A percentile compares a stretch with the other conserved stretches of the same genome.
Evolutionary conservation across 495 filamentous ascomycete genomes (phyloP).

Genomic region (Lasiosphaeris hirsuta): DNA sequence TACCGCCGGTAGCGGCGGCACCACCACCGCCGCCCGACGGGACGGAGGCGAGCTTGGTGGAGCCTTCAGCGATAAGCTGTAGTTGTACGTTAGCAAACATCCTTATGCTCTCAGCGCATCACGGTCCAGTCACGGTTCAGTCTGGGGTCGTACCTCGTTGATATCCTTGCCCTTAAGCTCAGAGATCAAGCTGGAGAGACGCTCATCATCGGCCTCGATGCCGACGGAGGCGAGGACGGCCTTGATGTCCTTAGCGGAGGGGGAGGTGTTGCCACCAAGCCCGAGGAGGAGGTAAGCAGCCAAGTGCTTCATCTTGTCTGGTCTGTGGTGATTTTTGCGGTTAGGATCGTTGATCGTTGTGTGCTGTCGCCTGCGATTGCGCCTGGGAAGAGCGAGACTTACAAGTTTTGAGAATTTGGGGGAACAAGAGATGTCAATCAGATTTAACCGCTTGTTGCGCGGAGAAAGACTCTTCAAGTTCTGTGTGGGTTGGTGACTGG

Average conservation of each 20-base stretch:
- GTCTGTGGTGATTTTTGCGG: constrained; percentile 4
- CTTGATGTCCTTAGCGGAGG: constrained; percentile 86
- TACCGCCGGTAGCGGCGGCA: constrained; percentile 63
- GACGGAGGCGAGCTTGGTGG: constrained; percentile 93
- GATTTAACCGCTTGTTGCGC: constrained; percentile 53
- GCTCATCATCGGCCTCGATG: constrained; percentile 88
- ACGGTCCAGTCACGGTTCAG: background rate
- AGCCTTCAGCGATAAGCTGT: constrained; percentile 89
- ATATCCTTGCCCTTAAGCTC: constrained; percentile 98
- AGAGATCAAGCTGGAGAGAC: constrained; percentile 75
- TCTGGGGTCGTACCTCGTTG: constrained; percentile 65
- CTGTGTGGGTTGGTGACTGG: constrained; percentile 27
- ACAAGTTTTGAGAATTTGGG: constrained; percentile 24
- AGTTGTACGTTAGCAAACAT: constrained; percentile 26
- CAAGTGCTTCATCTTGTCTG: constrained; percentile 95
- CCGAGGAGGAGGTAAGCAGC: constrained; percentile 96
- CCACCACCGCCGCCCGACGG: constrained; percentile 83
- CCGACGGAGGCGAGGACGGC: constrained; percentile 88
- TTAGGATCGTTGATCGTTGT: constrained; percentile 10
- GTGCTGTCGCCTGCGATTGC: background rate
- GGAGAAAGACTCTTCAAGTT: constrained; percentile 58
- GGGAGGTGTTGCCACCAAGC: constrained; percentile 88
- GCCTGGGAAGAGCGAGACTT: constrained; percentile 20
- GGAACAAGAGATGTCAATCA: constrained; percentile 58
- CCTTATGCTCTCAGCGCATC: background rate